Evolutionary conservation across 1,284 basidiomycete species (phyloP).

Genomic region (Heterobasidion irregulare): DNA sequence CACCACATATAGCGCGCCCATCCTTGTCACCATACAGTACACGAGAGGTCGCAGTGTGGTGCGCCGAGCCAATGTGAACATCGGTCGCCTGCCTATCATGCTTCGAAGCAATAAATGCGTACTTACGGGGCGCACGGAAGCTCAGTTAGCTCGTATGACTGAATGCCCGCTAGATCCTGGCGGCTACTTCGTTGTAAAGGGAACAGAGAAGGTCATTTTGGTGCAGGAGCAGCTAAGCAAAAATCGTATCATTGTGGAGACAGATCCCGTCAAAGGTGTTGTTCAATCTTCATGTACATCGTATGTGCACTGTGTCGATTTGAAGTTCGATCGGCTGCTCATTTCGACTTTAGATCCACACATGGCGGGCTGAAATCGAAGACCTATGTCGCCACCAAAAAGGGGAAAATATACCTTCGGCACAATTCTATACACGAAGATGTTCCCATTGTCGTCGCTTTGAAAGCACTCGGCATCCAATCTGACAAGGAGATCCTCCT

Average conservation of each 20-base stretch:
- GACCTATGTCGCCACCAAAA: constrained; percentile 95
- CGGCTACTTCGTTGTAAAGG: constrained; percentile 98
- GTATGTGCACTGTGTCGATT: constrained; percentile 36
- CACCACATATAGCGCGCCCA: constrained; percentile 91
- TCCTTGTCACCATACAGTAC: constrained; percentile 94
- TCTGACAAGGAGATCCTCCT: constrained; percentile 98
- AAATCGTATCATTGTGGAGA: constrained; percentile 98
- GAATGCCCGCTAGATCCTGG: constrained; percentile 99
- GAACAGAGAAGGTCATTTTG: constrained; percentile 98
- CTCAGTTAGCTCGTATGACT: constrained; percentile 84
- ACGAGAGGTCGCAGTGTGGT: constrained; percentile 90
- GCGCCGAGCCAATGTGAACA: constrained; percentile 76
- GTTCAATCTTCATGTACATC: constrained; percentile 98
- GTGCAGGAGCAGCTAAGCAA: constrained; percentile 99
- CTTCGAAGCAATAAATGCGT: constrained; percentile 92
- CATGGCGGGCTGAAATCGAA: constrained; percentile 98
- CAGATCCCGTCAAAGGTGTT: constrained; percentile 82
- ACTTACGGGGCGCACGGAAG: constrained; percentile 71
- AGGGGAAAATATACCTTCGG: constrained; percentile 90
- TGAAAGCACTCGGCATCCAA: constrained; percentile 95
- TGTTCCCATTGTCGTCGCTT: constrained; percentile 92
- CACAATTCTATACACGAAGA: constrained; percentile 99
- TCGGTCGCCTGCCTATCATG: constrained; percentile 97
- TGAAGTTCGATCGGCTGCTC: not conserved
- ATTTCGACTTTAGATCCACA: constrained; percentile 61